phyloP scores from a whole-genome alignment of 2,329 filamentous ascomycete genomes.

The Epichloe elymi region DNA sequence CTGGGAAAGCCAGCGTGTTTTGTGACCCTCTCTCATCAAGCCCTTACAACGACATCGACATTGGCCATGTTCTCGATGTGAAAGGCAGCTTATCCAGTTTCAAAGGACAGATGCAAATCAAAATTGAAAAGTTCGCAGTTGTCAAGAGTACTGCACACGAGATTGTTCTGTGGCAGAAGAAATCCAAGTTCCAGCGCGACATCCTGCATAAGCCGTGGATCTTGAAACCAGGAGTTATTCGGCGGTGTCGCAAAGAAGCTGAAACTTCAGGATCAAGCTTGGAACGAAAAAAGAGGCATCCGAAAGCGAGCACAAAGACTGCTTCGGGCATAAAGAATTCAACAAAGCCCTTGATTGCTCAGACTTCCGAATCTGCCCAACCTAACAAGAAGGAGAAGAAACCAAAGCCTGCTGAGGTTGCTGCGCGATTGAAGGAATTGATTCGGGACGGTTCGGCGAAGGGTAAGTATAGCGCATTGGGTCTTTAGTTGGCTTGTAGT shows the following conservation, averaged over 20 bases:
- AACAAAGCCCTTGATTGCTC: background rate
- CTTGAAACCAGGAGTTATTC: conserved; percentile 34
- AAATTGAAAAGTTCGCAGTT: conserved; percentile 34
- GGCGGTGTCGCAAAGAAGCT: conserved; percentile 34
- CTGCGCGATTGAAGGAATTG: conserved; percentile 14
- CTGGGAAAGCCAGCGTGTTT: background rate
- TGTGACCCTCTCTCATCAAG: conserved; percentile 1
- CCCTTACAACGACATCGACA: conserved; percentile 24
- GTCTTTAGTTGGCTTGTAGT: conserved; percentile 13
- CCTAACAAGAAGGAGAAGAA: conserved; percentile 2
- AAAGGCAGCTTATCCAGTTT: conserved; percentile 39
- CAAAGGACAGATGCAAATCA: conserved; percentile 36
- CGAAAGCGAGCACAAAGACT: conserved; percentile 8
- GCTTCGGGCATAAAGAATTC: background rate
- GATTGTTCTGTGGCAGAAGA: conserved; percentile 45
- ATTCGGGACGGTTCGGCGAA: conserved; percentile 15
- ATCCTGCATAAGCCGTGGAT: conserved; percentile 42
- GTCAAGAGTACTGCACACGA: conserved; percentile 42
- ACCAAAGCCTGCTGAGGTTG: background rate
- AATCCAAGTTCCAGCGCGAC: conserved; percentile 33
- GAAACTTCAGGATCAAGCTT: conserved; percentile 20
- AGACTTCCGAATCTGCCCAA: background rate
- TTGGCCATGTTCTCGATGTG: conserved; percentile 43
- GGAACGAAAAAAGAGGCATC: conserved; percentile 14
- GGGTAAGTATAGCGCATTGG: conserved; percentile 22